phyloP scores from a whole-genome alignment of 202 grass and related monocot species.

The Brachypodium distachyon region DNA sequence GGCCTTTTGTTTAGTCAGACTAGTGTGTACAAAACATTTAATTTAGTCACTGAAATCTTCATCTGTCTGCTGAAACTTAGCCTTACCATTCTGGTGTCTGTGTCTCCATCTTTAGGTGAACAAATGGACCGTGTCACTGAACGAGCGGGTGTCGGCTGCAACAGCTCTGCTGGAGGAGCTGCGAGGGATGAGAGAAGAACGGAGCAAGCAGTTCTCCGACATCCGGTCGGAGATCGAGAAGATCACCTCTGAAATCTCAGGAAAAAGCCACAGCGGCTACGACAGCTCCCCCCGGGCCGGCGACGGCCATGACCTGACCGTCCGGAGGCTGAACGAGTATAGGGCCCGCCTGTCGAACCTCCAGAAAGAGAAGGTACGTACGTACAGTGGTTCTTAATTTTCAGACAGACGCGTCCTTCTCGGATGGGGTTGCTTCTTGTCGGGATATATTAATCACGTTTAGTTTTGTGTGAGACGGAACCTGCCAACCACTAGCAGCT shows the following conservation, averaged over 20 bases:
- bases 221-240: slow-evolving; percentile 66
- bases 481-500: not conserved
- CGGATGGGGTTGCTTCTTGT: not conserved
- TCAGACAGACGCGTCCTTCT: no score
- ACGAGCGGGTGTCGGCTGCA: slow-evolving; percentile 39
- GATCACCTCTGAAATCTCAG: slow-evolving; percentile 59
- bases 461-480: not conserved
- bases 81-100: not conserved
- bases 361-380: slow-evolving; percentile 79
- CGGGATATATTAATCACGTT: not conserved
- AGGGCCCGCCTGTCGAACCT: slow-evolving; percentile 42
- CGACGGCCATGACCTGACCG: slow-evolving; percentile 56
- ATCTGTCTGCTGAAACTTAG: not conserved
- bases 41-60: not conserved
- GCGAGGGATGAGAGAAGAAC: slow-evolving; percentile 47
- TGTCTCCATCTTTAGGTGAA: slow-evolving; percentile 39
- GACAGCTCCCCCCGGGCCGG: slow-evolving; percentile 7
- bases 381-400: no score
- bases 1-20: no score
- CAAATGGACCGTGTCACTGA: slow-evolving; percentile 58
- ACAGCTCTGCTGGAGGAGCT: slow-evolving; percentile 60
- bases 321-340: slow-evolving; percentile 54
- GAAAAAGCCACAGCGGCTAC: slow-evolving; percentile 18
- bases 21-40: no score
- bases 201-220: slow-evolving; percentile 50